phyloP scores from a whole-genome alignment of 2,329 filamentous ascomycete genomes.

The Paraphoma sp. region DNA sequence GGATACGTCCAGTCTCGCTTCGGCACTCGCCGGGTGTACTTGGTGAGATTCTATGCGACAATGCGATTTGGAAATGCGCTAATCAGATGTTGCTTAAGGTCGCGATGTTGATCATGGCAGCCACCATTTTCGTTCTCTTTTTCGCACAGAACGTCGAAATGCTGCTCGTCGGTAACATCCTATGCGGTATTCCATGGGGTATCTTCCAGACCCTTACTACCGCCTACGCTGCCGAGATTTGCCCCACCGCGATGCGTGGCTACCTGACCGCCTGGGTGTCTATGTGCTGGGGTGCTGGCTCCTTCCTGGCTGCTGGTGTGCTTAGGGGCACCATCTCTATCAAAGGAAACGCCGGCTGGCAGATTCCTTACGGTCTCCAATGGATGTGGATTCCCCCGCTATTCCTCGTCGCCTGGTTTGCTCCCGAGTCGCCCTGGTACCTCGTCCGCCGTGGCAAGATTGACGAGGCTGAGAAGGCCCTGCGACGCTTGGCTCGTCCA shows the following conservation, averaged over 20 bases:
- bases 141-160: slow-evolving; percentile 55
- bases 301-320: slow-evolving; percentile 72
- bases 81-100: background rate
- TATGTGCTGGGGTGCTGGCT: slow-evolving; percentile 72
- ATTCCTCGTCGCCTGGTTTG: slow-evolving; percentile 67
- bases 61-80: slow-evolving; percentile 13
- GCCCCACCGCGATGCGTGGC: slow-evolving; percentile 57
- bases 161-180: slow-evolving; percentile 64
- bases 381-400: slow-evolving; percentile 76
- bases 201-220: slow-evolving; percentile 47
- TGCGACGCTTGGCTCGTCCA: slow-evolving; percentile 2
- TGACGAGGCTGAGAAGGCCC: slow-evolving; percentile 62
- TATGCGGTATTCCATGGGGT: slow-evolving; percentile 52
- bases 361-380: background rate
- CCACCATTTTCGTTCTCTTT: slow-evolving; percentile 35
- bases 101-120: slow-evolving; percentile 28
- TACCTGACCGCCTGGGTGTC: slow-evolving; percentile 68
- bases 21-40: slow-evolving; percentile 49
- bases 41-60: slow-evolving; percentile 42
- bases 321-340: slow-evolving; percentile 51
- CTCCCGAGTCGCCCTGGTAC: slow-evolving; percentile 76
- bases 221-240: slow-evolving; percentile 58
- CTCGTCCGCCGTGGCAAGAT: slow-evolving; percentile 67
- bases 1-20: slow-evolving; percentile 48
- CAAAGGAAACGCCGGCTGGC: background rate